Evolutionary conservation across 805 yeast species (phyloP).

Genomic region (Jamesozyma hellenica): DNA sequence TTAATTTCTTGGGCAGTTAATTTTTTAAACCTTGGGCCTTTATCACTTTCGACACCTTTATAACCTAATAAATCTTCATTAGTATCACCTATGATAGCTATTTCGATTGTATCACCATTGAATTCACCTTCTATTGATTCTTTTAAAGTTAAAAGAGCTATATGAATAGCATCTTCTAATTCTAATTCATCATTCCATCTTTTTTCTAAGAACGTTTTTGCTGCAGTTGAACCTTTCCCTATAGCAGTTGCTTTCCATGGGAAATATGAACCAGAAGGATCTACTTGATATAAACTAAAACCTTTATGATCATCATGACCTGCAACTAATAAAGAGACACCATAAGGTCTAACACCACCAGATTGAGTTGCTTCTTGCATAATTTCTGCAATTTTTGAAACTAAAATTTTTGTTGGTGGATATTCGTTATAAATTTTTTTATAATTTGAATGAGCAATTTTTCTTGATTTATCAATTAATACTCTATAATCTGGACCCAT

Average conservation of each 20-base stretch:
- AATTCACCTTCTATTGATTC: conserved; percentile 97
- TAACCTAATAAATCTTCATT: conserved; percentile 75
- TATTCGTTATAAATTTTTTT: conserved; percentile 91
- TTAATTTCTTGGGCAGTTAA: conserved; percentile 84
- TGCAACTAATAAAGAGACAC: conserved; percentile 88
- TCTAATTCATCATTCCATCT: conserved; percentile 97
- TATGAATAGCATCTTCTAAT: conserved; percentile 95
- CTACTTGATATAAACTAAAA: conserved; percentile 87
- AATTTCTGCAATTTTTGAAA: conserved; percentile 86
- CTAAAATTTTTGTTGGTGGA: conserved; percentile 91
- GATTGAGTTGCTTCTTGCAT: conserved; percentile 99
- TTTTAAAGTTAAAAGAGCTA: conserved; percentile 84
- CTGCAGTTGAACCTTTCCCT: conserved; percentile 92
- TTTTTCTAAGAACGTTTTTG: conserved; percentile 93
- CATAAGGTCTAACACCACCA: conserved; percentile 98
- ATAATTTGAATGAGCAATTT: conserved; percentile 84
- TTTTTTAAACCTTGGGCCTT: conserved; percentile 84
- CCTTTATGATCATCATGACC: conserved; percentile 75
- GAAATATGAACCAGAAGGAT: conserved; percentile 94
- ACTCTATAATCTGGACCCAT: conserved; percentile 99
- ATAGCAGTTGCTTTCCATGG: conserved; percentile 99
- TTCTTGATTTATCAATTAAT: conserved; percentile 85
- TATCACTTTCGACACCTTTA: conserved; percentile 64
- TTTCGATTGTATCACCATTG: conserved; percentile 92
- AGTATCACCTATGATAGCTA: conserved; percentile 75